Conservation (phyloP, 805 yeast genomes). For the Pichia heedii region DNA sequence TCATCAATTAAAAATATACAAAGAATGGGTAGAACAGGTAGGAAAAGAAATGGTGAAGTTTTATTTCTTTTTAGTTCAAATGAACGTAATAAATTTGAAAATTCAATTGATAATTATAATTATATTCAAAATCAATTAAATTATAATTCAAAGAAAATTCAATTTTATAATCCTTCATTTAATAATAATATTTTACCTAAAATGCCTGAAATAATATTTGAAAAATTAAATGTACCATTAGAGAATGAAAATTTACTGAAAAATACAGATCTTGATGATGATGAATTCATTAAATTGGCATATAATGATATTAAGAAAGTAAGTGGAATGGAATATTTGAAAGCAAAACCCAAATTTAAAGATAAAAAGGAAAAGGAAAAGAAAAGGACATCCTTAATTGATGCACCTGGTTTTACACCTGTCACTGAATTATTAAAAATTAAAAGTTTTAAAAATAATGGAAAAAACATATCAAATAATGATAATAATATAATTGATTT, state of each 20-base stretch:
- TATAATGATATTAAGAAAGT: constrained; percentile 55
- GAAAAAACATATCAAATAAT: no score
- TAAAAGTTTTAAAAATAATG: no score
- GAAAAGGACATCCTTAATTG: neutral
- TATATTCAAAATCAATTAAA: constrained; percentile 48
- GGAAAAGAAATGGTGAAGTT: constrained; percentile 84
- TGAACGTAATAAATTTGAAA: constrained; percentile 71
- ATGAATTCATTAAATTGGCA: constrained; percentile 56
- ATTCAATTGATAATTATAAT: constrained; percentile 77
- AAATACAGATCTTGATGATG: constrained; percentile 42
- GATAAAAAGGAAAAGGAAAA: constrained; percentile 23
- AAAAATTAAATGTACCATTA: constrained; percentile 59
- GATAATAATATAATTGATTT: no score
- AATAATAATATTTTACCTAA: constrained; percentile 60
- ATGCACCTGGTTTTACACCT: constrained; percentile 41
- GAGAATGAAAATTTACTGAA: constrained; percentile 50
- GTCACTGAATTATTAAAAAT: constrained; percentile 31
- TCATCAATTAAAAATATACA: constrained; percentile 92
- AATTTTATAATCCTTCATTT: constrained; percentile 26
- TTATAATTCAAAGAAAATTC: constrained; percentile 18
- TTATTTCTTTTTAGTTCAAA: constrained; percentile 64
- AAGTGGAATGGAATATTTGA: no score
- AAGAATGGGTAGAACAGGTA: constrained; percentile 97
- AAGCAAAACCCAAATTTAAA: no score
- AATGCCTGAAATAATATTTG: constrained; percentile 45